These are phyloP conservation scores for Arxiozyma bovina DNA, from an alignment of 1,139 yeast species.

Conservation along the genomic window DNA sequence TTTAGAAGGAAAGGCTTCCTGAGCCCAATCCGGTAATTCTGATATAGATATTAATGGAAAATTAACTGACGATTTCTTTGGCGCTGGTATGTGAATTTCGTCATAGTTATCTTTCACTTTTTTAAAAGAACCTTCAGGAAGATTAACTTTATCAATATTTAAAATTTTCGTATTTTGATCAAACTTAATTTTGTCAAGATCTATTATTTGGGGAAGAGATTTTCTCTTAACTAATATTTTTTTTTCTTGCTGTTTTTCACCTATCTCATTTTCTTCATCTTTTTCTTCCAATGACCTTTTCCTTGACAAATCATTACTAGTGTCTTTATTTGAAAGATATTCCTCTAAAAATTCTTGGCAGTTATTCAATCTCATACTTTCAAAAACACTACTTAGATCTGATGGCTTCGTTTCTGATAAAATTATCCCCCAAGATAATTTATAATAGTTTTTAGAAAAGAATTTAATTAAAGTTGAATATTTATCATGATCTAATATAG, in stretches of 20 bases:
- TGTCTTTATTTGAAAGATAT: constrained; percentile 18
- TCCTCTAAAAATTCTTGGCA: constrained; percentile 31
- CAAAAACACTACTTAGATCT: constrained; percentile 30
- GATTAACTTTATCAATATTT: constrained; percentile 51
- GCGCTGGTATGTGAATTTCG: constrained; percentile 82
- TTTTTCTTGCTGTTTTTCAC: constrained; percentile 3
- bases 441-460: constrained; percentile 43
- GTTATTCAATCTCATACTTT: constrained; percentile 32
- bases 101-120: constrained; percentile 69
- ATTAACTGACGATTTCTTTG: constrained; percentile 39
- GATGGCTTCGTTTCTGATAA: constrained; percentile 35
- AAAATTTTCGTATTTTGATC: constrained; percentile 66
- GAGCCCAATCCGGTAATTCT: constrained; percentile 76
- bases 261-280: constrained; percentile 7
- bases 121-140: constrained; percentile 81
- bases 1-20: constrained; percentile 57
- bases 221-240: constrained; percentile 34
- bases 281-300: constrained; percentile 18
- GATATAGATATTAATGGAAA: constrained; percentile 50
- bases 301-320: constrained; percentile 10
- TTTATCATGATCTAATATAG: constrained; percentile 41
- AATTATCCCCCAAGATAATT: constrained; percentile 39
- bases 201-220: constrained; percentile 35
- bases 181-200: constrained; percentile 54
- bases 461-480: constrained; percentile 41